phyloP scores from a whole-genome alignment of 352 stramenopile genomes.

The Pythium guiyangense region DNA sequence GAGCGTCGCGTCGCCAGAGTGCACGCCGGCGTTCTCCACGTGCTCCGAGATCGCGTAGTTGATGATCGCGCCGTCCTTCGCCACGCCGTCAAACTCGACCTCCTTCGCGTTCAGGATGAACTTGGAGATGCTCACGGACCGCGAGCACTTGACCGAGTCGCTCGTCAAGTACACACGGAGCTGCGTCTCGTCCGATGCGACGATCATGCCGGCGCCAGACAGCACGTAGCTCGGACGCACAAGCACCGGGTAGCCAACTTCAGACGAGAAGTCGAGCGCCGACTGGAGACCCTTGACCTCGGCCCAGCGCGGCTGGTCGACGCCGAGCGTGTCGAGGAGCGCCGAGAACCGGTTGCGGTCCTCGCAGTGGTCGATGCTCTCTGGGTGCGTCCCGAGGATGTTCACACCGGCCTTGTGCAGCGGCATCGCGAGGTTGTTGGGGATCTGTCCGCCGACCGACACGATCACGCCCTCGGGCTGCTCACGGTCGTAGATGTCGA shows the following conservation, averaged over 20 bases:
- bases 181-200: too few species aligned
- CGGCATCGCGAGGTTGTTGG: conserved; percentile 95
- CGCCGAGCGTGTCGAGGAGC: conserved; percentile 93
- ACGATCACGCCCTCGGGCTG: conserved; percentile 88
- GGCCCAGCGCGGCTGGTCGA: conserved; percentile 71
- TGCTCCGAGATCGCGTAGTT: conserved; percentile 90
- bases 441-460: conserved; percentile 96
- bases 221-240: conserved; percentile 97
- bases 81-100: conserved; percentile 93
- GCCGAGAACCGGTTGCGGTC: conserved; percentile 94
- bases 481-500: conserved; percentile 93
- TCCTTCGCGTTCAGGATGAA: conserved; percentile 93
- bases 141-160: conserved; percentile 97
- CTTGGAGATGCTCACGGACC: conserved; percentile 94
- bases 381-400: conserved; percentile 75
- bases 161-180: conserved; percentile 90
- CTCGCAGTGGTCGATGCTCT: conserved; percentile 95
- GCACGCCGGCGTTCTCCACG: conserved; percentile 93
- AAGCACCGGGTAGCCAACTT: conserved; percentile 95
- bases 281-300: conserved; percentile 88
- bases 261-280: conserved; percentile 90
- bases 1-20: conserved; percentile 90
- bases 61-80: conserved; percentile 83
- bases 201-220: conserved; percentile 97
- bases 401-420: conserved; percentile 84